phyloP scores from a whole-genome alignment of 1,284 basidiomycete genomes.

The Fereydounia khargensis region DNA sequence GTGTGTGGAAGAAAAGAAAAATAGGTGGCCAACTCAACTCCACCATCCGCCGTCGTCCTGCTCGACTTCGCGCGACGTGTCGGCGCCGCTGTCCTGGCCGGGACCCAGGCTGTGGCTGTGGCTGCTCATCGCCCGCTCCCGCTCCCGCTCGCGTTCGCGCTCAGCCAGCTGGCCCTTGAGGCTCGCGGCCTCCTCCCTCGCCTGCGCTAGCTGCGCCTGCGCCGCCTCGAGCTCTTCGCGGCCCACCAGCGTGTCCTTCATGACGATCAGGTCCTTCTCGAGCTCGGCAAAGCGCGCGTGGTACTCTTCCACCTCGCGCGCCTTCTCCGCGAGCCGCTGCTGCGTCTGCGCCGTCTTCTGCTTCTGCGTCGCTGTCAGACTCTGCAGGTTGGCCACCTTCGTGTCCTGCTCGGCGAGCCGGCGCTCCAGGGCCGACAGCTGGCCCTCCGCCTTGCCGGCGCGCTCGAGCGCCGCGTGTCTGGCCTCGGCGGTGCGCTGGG shows the following conservation, averaged over 20 bases:
- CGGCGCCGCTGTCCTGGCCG: neutral
- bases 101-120: conserved; percentile 11
- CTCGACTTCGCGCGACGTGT: conserved; percentile 14
- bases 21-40: too few species aligned
- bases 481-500: conserved; percentile 8
- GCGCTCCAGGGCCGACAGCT: conserved; percentile 31
- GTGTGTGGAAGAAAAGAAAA: too few species aligned
- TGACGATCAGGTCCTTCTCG: conserved; percentile 31
- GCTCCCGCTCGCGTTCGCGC: neutral
- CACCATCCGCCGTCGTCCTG: conserved; percentile 34
- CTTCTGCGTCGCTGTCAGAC: conserved; percentile 42
- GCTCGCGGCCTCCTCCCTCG: conserved; percentile 17
- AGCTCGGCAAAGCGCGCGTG: conserved; percentile 29
- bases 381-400: conserved; percentile 42
- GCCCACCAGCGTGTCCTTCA: conserved; percentile 37
- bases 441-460: conserved; percentile 36
- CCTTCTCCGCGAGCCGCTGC: conserved; percentile 41
- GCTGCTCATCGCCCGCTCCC: conserved; percentile 24
- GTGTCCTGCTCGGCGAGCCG: conserved; percentile 37
- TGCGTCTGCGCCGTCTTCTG: conserved; percentile 43
- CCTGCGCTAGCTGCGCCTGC: conserved; percentile 11
- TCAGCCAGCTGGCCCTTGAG: conserved; percentile 15
- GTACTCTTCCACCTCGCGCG: conserved; percentile 18
- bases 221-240: conserved; percentile 7
- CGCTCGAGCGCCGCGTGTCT: conserved; percentile 16